Percentiles rank a stretch among this genome's conserved stretches.
Evolutionary conservation across 2,329 filamentous ascomycete genomes (phyloP).

Genomic region (Tolypocladium endophyticum): DNA sequence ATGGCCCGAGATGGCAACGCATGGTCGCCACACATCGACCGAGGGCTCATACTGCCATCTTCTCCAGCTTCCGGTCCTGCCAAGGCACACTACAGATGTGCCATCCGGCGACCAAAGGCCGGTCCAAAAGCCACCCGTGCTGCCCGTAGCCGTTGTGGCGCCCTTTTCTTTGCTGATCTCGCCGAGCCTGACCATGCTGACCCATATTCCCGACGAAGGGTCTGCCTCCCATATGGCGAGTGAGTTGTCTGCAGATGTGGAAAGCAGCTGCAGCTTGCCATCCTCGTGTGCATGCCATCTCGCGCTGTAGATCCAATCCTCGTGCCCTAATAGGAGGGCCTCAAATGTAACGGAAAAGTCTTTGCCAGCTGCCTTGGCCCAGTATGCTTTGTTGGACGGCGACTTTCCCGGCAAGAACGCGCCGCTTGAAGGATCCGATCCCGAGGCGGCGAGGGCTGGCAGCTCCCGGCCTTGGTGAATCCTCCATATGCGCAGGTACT

Average conservation of each 20-base stretch:
- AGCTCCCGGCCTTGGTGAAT: slow-evolving; percentile 61
- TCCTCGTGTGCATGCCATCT: slow-evolving; percentile 52
- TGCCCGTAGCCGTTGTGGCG: slow-evolving; percentile 91
- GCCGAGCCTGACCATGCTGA: slow-evolving; percentile 74
- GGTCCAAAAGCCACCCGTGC: slow-evolving; percentile 92
- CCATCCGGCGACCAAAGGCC: slow-evolving; percentile 83
- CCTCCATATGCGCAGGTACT: slow-evolving; percentile 91
- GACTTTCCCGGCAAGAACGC: slow-evolving; percentile 57
- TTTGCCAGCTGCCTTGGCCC: slow-evolving; percentile 48
- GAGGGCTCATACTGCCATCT: slow-evolving; percentile 59
- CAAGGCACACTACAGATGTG: slow-evolving; percentile 65
- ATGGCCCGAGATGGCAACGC: slow-evolving; percentile 73
- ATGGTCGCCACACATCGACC: slow-evolving; percentile 64
- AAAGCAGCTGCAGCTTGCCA: slow-evolving; percentile 60
- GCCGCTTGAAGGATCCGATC: slow-evolving; percentile 45
- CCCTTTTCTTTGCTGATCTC: slow-evolving; percentile 94
- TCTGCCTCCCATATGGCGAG: slow-evolving; percentile 90
- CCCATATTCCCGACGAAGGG: slow-evolving; percentile 75
- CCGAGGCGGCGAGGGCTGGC: slow-evolving; percentile 41
- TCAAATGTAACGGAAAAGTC: slow-evolving; percentile 86
- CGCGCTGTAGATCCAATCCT: slow-evolving; percentile 95
- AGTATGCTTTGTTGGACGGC: slow-evolving; percentile 81
- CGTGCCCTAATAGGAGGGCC: slow-evolving; percentile 84
- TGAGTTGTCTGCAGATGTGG: slow-evolving; percentile 91
- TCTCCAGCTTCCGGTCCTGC: slow-evolving; percentile 88